Evolutionary conservation across 208 protist species (phyloP).

Genomic region (Crithidia bombi): DNA sequence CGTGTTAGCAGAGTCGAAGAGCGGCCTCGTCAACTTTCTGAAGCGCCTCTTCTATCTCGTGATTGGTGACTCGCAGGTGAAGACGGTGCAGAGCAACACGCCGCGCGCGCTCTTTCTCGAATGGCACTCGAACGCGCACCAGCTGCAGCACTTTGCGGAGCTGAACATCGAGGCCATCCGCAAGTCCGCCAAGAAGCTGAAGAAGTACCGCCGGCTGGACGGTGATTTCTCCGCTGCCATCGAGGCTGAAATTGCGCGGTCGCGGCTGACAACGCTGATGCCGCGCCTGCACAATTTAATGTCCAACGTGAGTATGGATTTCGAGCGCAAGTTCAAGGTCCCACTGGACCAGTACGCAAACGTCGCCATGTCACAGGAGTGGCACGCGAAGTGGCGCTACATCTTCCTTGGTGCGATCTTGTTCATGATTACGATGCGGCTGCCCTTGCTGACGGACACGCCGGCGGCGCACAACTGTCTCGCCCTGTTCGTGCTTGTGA

Average conservation of each 20-base stretch:
- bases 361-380: conserved; percentile 71
- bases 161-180: conserved; percentile 89
- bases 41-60: conserved; percentile 76
- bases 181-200: conserved; percentile 89
- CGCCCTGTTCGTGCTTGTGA: conserved; percentile 83
- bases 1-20: conserved; percentile 7
- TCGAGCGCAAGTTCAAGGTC: conserved; percentile 86
- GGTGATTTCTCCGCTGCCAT: conserved; percentile 76
- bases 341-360: conserved; percentile 84
- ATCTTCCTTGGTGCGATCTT: conserved; percentile 75
- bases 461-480: conserved; percentile 90
- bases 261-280: conserved; percentile 71
- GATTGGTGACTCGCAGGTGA: conserved; percentile 84
- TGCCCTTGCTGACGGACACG: conserved; percentile 70
- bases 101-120: conserved; percentile 78
- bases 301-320: conserved; percentile 69
- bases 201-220: conserved; percentile 79
- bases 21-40: conserved; percentile 40
- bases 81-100: conserved; percentile 64
- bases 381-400: conserved; percentile 79
- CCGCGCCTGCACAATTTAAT: conserved; percentile 74
- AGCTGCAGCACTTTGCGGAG: conserved; percentile 91
- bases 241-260: conserved; percentile 77
- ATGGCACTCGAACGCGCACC: conserved; percentile 89
- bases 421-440: conserved; percentile 63